Conservation (phyloP, 176 grass and related monocot species). For the Chloris gayana region DNA sequence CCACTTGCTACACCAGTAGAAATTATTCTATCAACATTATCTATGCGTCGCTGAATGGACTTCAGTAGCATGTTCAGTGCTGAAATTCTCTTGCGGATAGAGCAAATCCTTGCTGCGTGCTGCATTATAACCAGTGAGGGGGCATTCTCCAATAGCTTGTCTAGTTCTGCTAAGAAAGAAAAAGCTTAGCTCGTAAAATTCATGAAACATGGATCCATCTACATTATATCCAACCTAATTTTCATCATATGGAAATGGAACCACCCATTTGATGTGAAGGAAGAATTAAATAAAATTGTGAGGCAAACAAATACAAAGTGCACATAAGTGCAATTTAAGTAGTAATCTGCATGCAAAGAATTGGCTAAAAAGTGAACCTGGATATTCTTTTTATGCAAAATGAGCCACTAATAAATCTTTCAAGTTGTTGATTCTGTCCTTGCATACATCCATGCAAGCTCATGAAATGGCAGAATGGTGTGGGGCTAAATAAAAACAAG, state of each 20-base stretch:
- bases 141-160: conserved; percentile 83
- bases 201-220: not conserved
- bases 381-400: not conserved
- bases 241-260: too few relatives aligned
- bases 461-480: not conserved
- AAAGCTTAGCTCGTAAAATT: conserved; percentile 5
- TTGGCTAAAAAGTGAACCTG: not conserved
- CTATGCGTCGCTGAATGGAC: conserved; percentile 85
- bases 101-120: conserved; percentile 76
- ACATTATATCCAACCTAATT: not conserved
- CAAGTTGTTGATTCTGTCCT: not conserved
- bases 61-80: conserved; percentile 83
- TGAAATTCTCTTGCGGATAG: conserved; percentile 73
- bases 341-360: not conserved
- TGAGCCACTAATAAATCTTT: too few relatives aligned
- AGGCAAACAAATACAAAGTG: too few relatives aligned
- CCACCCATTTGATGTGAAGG: too few relatives aligned
- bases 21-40: conserved; percentile 79
- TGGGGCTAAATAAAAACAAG: not conserved
- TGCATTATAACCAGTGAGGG: conserved; percentile 71
- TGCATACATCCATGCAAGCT: not conserved
- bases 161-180: conserved; percentile 61
- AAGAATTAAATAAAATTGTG: too few relatives aligned
- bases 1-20: conserved; percentile 62
- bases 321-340: not conserved